Evolutionary conservation across 805 yeast genomes (phyloP).

Genomic region (Yamadazyma scolyti): DNA sequence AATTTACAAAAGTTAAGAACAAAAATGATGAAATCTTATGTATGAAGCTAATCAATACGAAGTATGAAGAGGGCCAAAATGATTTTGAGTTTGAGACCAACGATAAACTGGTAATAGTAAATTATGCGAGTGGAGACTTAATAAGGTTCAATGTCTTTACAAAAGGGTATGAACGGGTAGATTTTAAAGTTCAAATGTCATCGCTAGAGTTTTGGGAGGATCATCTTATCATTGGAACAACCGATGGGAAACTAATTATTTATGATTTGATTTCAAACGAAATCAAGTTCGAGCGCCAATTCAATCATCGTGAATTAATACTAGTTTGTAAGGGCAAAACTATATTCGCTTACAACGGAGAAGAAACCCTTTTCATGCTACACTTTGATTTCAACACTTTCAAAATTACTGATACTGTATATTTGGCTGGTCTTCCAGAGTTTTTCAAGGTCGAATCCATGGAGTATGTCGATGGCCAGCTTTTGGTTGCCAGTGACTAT

Average conservation of each 20-base stretch:
- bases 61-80: constrained; percentile 3
- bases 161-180: constrained; percentile 8
- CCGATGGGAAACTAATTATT: constrained; percentile 14
- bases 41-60: constrained; percentile 7
- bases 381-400: constrained; percentile 6
- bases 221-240: constrained; percentile 18
- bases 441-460: constrained; percentile 15
- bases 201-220: constrained; percentile 9
- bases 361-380: constrained; percentile 18
- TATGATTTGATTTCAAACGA: constrained; percentile 8
- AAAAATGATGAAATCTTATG: constrained; percentile 16
- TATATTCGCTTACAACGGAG: constrained; percentile 20
- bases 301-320: constrained; percentile 6
- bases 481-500: constrained; percentile 11
- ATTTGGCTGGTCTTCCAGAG: constrained; percentile 23
- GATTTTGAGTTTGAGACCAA: constrained; percentile 44
- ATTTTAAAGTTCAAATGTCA: constrained; percentile 9
- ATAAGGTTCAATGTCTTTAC: constrained; percentile 17
- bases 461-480: constrained; percentile 4
- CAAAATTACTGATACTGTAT: constrained; percentile 4
- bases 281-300: constrained; percentile 1
- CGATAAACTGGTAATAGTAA: constrained; percentile 43
- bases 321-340: constrained; percentile 1
- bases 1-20: constrained; percentile 22
- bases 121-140: constrained; percentile 34